phyloP scores from a whole-genome alignment of 257 asterid species.

The Capsicum baccatum region DNA sequence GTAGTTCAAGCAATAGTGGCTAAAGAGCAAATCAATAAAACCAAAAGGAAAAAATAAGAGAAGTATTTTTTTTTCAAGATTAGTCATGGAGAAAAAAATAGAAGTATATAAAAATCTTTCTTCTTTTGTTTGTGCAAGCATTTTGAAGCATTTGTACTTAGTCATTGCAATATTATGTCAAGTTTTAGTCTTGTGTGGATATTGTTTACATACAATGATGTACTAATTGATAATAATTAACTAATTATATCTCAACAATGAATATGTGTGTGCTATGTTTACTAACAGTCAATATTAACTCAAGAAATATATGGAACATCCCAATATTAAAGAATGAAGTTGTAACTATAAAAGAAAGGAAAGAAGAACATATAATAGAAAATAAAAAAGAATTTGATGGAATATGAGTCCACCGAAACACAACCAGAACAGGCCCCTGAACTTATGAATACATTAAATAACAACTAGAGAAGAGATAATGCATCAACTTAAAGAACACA shows the following conservation, averaged over 20 bases:
- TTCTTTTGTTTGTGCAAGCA: conserved; percentile 23
- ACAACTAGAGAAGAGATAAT: too few species aligned
- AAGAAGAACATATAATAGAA: too few species aligned
- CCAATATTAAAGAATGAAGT: too few species aligned
- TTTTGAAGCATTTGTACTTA: background rate
- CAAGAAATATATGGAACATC: too few species aligned
- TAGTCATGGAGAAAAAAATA: background rate
- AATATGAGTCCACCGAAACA: too few species aligned
- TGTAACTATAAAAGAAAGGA: too few species aligned
- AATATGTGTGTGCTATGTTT: background rate
- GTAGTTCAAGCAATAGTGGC: conserved; percentile 56
- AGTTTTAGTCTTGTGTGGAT: background rate
- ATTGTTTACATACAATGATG: background rate
- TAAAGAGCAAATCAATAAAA: conserved; percentile 33
- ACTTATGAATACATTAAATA: too few species aligned
- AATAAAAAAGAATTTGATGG: too few species aligned
- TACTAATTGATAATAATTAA: background rate
- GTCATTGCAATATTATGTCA: background rate
- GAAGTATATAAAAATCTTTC: conserved; percentile 22
- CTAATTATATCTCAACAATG: background rate
- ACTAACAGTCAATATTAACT: background rate
- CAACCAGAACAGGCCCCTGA: too few species aligned
- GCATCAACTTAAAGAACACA: too few species aligned
- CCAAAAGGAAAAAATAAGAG: background rate
- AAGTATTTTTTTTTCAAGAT: background rate